These are phyloP conservation scores for Globisporangium sylvaticum DNA, from an alignment of 352 stramenopile genomes.

Conservation along the genomic window DNA sequence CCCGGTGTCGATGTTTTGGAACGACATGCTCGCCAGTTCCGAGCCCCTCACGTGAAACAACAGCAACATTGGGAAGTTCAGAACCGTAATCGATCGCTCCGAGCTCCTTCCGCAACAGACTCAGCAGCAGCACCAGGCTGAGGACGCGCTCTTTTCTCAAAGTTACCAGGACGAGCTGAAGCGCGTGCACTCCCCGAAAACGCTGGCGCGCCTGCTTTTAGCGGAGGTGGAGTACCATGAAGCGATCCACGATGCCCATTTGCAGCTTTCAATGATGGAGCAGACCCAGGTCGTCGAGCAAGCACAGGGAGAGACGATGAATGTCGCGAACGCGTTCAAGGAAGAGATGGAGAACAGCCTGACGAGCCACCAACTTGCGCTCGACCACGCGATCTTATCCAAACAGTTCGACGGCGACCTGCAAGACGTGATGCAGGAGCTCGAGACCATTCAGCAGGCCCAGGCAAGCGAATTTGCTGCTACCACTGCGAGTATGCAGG, in stretches of 20 bases:
- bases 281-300: slow-evolving; percentile 46
- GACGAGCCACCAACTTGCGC: slow-evolving; percentile 37
- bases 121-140: neutral
- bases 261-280: slow-evolving; percentile 59
- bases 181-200: slow-evolving; percentile 39
- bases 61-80: neutral
- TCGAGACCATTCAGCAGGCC: slow-evolving; percentile 31
- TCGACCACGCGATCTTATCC: slow-evolving; percentile 43
- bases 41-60: neutral
- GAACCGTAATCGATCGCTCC: slow-evolving; percentile 12
- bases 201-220: slow-evolving; percentile 45
- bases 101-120: slow-evolving; percentile 9
- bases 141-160: slow-evolving; percentile 7
- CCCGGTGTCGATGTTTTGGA: neutral
- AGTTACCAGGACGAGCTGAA: slow-evolving; percentile 17
- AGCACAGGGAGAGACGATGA: slow-evolving; percentile 47
- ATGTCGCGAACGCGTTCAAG: slow-evolving; percentile 56
- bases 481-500: slow-evolving; percentile 13
- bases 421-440: slow-evolving; percentile 31
- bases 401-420: slow-evolving; percentile 53
- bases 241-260: slow-evolving; percentile 52
- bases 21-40: slow-evolving; percentile 16
- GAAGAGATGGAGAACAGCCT: slow-evolving; percentile 57
- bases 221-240: slow-evolving; percentile 71
- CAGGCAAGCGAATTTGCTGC: slow-evolving; percentile 24